Base-by-base conservation (phyloP, 257 asterid genomes). In the Nicotiana tomentosiformis region DNA sequence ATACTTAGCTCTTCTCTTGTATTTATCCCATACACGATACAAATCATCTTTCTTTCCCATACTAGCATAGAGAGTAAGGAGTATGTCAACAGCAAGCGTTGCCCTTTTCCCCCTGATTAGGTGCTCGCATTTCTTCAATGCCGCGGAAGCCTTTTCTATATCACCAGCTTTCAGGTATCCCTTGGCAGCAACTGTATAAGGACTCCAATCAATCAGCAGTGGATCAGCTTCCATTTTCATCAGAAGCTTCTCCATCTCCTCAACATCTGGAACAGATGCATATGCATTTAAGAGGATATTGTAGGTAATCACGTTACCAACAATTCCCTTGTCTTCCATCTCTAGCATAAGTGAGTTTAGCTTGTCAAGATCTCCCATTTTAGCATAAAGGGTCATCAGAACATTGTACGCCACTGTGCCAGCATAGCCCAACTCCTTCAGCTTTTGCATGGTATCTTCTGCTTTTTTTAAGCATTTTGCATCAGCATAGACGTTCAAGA, bases 151-250 rank as follows among this genome's bases (percentile, higher is more conserved):
- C 77, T 90, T 90, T 39, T 84, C 87, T 1, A 9, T 20, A 20
- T 65, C 86, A 64, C 91, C 88, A 16, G 84, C 90, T 74, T 77
- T 88, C 77, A 90, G 23, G 82, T 83, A 91, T 10, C 90, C 93
- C 81, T 89, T 84, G 11, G 92, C 93, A 33, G 84, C 86, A 14
- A 85, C 33, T 12, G 78, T 55, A 81, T 91, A 88, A 53, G 67
- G 18, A 55, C 2, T 1, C 72, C 82, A 88, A 17, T 70, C 46
- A 11, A 57, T 69, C 69, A 89, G 66, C 10, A 53, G 1, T 30
- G 91, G 90, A 77, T 91, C 91, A 1, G 69, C 86, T 88, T 91
- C 92, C 90, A 91, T 89, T 72, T 84, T 88, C 87, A 68, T 74
- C 82, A 91, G 16, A 77, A 90, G 84, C 77, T 81, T 86, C 83